A percentile compares a stretch with the other conserved stretches of the same genome.
Conservation (phyloP, 768 basidiomycete species). For the Mycena chlorophos region DNA sequence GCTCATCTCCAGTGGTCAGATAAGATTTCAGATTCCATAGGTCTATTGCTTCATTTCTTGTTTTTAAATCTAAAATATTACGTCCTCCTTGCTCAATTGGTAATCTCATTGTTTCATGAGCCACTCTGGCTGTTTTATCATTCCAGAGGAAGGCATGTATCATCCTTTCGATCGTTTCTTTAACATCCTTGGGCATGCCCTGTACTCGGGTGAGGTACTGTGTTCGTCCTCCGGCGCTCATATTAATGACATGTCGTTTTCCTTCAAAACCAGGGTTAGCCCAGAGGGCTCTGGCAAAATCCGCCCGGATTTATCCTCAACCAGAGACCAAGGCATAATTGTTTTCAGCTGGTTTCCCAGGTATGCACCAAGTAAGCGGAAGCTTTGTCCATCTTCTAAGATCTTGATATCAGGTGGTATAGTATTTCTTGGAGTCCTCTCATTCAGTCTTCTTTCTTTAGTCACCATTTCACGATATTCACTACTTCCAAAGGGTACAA, state of each 20-base stretch:
- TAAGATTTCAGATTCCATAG: not conserved
- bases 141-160: conserved; percentile 5
- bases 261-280: conserved; percentile 18
- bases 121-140: not conserved
- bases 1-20: not conserved
- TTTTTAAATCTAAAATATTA: not conserved
- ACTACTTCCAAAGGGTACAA: no score
- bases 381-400: no score
- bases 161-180: not conserved
- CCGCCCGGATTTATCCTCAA: not conserved
- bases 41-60: conserved; percentile 1
- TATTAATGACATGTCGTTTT: conserved; percentile 17
- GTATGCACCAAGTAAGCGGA: no score
- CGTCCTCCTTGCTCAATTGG: not conserved
- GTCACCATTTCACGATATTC: no score
- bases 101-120: not conserved
- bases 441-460: no score
- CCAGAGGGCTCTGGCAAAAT: not conserved
- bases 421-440: no score
- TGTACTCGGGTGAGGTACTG: conserved; percentile 27
- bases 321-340: no score
- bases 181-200: conserved; percentile 25
- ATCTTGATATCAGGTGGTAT: no score
- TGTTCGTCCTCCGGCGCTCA: conserved; percentile 21
- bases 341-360: no score